Evolutionary conservation across 116 monocot species (phyloP), one percentile per base, ranked within the genome.

Genomic region (Posidonia oceanica): DNA sequence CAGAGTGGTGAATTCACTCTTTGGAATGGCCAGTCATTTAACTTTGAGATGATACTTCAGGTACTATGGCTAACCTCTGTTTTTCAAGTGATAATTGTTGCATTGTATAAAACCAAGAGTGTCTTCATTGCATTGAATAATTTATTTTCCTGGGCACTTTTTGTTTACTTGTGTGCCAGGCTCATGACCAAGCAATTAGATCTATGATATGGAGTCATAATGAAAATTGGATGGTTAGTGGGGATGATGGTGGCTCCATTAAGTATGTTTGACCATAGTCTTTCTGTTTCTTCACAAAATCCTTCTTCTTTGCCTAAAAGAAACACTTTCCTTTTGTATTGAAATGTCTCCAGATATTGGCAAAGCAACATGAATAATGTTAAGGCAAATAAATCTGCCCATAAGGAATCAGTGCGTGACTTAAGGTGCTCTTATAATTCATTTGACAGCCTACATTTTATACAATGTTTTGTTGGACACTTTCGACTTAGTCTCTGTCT

Each of bases 41-140:
- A 98, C 58, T 98, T 98, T 86, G 98, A 98, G 72, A 98, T 98
- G 98, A 98, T 98, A 68, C 92, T 98, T 82, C 98, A 98, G 93
- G 98, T 79, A 72, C 12, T 12, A 12, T 41, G 57, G 39, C 14
- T 21, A 63, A 21, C 37, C 53, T 39, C 38, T 36, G 52, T 66
- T 67, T 69, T 52, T 4, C 71, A 66, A 42, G 14, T 6, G 56
- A 4, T 59, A 5, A 15, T 68, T 41, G 7, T 63, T 70, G 3
- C 14, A 22, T 58, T 58, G 17, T 21, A 17, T 58, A 18, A 5
- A 1, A 58, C 5, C 17, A 2, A 42, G 39, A 41, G 15, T 42
- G 22, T 36, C 36, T 36, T 7, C 8, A 36, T 36, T 62, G 7
- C 14, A 14, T 62, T 39, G 37, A 36, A 57, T 44, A 14, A 48